Evolutionary conservation across 129 eudicot genomes (phyloP), one percentile per base, ranked within the genome.

Genomic region (Chrysanthemum lavandulifolium): DNA sequence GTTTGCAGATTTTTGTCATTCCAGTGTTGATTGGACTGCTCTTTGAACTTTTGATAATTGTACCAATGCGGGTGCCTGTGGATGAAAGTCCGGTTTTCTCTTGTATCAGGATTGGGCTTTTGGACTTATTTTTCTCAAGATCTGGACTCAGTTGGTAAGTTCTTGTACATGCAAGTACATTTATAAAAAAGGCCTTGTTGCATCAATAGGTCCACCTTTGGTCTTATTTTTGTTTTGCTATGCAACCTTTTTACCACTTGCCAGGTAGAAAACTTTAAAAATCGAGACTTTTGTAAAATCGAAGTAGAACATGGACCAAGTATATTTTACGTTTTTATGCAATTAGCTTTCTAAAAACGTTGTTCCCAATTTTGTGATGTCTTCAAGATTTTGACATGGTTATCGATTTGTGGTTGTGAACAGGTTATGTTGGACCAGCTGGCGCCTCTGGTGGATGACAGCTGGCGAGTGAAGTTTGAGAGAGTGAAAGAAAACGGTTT

Each of bases 51-150:
- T 65, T 91, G 63, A 90, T 91, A 13, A 91, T 91, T 75, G 92
- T 91, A 70, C 97, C 97, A 2, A 86, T 91, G 97, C 81, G 96
- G 57, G 97, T 91, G 36, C 96, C 97, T 0, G 81, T 88, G 63
- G 95, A 91, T 75, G 96, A 91, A 76, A 91, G 97, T 73, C 97
- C 97, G 5, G 96, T 88, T 53, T 88, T 83, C 96, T 88, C 56
- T 72, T 91, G 60, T 91, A 91, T 80, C 97, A 91, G 80, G 97
- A 91, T 77, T 91, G 97, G 97, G 97, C 96, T 70, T 75, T 91
- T 25, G 97, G 97, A 13, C 85, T 91, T 0, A 84, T 91, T 72
- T 88, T 91, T 76, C 86, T 92, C 6, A 92, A 92, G 87, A 92
- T 92, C 61, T 92, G 98, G 98, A 92, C 98, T 15, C 89, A 92